Conservation (phyloP, 768 basidiomycete species). For the Russula ochroleuca region DNA sequence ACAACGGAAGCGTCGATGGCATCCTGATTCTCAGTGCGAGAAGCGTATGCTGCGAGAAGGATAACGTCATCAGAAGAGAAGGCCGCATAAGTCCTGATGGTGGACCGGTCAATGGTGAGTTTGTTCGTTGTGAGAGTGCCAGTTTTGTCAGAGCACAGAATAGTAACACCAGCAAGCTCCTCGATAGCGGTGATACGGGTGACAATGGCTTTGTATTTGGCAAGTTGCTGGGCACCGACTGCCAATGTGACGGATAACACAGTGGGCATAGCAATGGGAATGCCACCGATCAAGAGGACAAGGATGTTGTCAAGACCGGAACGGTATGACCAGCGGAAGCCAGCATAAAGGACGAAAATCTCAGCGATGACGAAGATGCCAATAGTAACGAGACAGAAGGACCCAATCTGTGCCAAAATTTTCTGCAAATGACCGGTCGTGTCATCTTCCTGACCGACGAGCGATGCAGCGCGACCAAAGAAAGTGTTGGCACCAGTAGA, state of each 20-base stretch:
- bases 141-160: conserved; percentile 98
- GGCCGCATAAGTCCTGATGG: conserved; percentile 85
- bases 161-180: conserved; percentile 96
- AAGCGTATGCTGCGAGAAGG: conserved; percentile 91
- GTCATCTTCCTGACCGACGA: conserved; percentile 97
- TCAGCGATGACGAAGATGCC: conserved; percentile 94
- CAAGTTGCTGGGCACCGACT: conserved; percentile 97
- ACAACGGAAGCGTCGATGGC: conserved; percentile 92
- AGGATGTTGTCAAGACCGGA: conserved; percentile 96
- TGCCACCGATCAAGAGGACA: conserved; percentile 98
- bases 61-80: conserved; percentile 89
- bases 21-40: conserved; percentile 98
- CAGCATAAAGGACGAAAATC: conserved; percentile 90
- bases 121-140: conserved; percentile 99
- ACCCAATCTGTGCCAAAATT: conserved; percentile 96
- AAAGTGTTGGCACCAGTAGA: conserved; percentile 97
- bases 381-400: conserved; percentile 95
- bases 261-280: conserved; percentile 99
- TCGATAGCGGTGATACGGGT: conserved; percentile 99
- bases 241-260: conserved; percentile 97
- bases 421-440: conserved; percentile 98
- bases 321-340: conserved; percentile 87
- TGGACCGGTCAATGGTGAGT: conserved; percentile 91
- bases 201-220: conserved; percentile 99
- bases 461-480: conserved; percentile 97